Base-by-base conservation (phyloP, 2,329 filamentous ascomycete genomes). In the Cordyceps cateniannulata region DNA sequence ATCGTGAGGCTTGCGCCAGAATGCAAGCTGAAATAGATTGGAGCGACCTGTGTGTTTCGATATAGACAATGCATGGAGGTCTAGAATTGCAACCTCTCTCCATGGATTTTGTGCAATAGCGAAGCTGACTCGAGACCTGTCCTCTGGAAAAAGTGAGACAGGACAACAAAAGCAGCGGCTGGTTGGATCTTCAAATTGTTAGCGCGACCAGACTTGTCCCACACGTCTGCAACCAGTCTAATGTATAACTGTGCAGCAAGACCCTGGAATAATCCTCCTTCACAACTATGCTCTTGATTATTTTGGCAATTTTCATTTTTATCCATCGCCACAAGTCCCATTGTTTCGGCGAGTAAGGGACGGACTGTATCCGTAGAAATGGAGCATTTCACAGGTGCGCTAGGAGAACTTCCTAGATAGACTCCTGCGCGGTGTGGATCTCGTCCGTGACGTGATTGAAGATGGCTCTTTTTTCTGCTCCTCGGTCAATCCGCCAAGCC, bases 261-360 rank as follows among this genome's bases (percentile, higher is more conserved):
- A 2, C 8, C 32, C 6, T 12, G 6, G 12, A 32, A 35, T 12
- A 35, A 12, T 14, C 10, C 32, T 10, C 32, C 10, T 35, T 5
- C 27, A 29, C 27, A 29, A 29, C 8, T 8, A 8, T 8, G 8
- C 8, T 29, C 10, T 14, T 12, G 14, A 35, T 42, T n/a, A 3
- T 16, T 16, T n/a, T 25, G 24, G 18, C 16, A 54, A 29, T 14
- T 44, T 50, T 53, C 40, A 16, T 14, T 44, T 5, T 22, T 35
- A 2, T 24, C 40, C 16, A 16, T n/a, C n/a, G 27, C n/a, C 53
- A 47, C 27, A n/a, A 35, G 42, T 16, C 42, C 53, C 53, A 56
- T 56, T 56, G n/a, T 56, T 56, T 47, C 20, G 42, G 25, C 52
- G 53, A 56, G 53, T 48, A 56, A 56, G 42, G 53, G 53, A 56